Conservation (phyloP, 345 rosid species). For the Hibiscus mutabilis region DNA sequence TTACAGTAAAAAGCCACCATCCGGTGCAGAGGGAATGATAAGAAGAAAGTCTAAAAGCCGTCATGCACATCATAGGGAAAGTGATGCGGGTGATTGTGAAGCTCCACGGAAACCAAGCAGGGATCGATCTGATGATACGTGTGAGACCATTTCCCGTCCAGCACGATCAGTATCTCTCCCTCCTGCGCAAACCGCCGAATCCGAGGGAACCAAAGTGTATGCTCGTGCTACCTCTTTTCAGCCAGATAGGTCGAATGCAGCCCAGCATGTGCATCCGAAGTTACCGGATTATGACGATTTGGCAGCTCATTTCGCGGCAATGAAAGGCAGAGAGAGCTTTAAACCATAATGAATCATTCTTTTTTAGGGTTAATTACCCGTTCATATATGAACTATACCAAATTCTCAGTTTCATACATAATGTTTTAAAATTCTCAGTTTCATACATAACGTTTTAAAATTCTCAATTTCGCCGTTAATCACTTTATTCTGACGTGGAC, state of each 20-base stretch:
- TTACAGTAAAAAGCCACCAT: constrained; percentile 73
- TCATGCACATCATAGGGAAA: constrained; percentile 26
- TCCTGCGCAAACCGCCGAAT: constrained; percentile 37
- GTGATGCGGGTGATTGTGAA: constrained; percentile 16
- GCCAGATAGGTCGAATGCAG: constrained; percentile 51
- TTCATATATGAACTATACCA: no score
- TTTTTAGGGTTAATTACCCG: not conserved
- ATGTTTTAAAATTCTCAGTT: no score
- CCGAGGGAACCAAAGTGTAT: constrained; percentile 38
- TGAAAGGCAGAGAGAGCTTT: constrained; percentile 56
- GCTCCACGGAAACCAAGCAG: constrained; percentile 18
- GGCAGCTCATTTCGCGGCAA: constrained; percentile 83
- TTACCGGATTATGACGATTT: constrained; percentile 89
- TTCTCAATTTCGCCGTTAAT: no score
- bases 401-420: no score
- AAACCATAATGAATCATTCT: not conserved
- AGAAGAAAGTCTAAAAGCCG: constrained; percentile 51
- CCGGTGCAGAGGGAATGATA: constrained; percentile 36
- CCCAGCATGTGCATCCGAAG: constrained; percentile 91
- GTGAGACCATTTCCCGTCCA: constrained; percentile 32
- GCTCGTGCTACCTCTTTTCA: constrained; percentile 73
- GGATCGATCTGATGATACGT: constrained; percentile 26
- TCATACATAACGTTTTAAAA: no score
- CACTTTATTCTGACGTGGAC: no score
- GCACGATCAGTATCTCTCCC: constrained; percentile 70